phyloP scores from a whole-genome alignment of 1,139 yeast species.

The Lodderomyces oxycetoniae region DNA sequence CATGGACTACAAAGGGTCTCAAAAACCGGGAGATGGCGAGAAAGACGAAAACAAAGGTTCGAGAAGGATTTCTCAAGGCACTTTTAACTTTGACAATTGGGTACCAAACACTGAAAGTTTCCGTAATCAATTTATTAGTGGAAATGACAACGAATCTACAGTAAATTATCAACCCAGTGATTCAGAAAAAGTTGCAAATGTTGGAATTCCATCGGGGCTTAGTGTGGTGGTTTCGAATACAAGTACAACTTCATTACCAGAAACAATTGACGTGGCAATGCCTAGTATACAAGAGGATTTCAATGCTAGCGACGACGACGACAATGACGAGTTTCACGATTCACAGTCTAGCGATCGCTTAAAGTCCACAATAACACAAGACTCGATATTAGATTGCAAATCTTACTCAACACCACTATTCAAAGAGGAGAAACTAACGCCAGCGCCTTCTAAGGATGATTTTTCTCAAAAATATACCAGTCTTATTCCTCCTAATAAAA shows the following conservation, averaged over 20 bases:
- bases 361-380: conserved; percentile 13
- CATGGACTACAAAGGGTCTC: conserved; percentile 14
- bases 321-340: conserved; percentile 8
- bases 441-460: conserved; percentile 21
- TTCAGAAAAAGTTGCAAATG: conserved; percentile 29
- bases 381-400: conserved; percentile 31
- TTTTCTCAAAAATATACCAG: conserved; percentile 20
- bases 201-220: conserved; percentile 22
- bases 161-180: conserved; percentile 30
- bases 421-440: conserved; percentile 30
- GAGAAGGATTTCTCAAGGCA: conserved; percentile 33
- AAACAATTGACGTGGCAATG: conserved; percentile 38
- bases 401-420: conserved; percentile 22
- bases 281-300: conserved; percentile 35
- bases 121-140: conserved; percentile 49
- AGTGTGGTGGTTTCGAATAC: conserved; percentile 23
- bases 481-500: conserved; percentile 14
- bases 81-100: conserved; percentile 50
- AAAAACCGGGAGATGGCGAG: conserved; percentile 3
- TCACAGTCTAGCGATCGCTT: conserved; percentile 5
- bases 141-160: conserved; percentile 40
- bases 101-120: conserved; percentile 47
- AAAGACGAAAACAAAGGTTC: conserved; percentile 7
- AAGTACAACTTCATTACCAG: conserved; percentile 26
- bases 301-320: conserved; percentile 19